phyloP scores from a whole-genome alignment of 495 filamentous ascomycete species.

The Thermochaetoides thermophila region DNA sequence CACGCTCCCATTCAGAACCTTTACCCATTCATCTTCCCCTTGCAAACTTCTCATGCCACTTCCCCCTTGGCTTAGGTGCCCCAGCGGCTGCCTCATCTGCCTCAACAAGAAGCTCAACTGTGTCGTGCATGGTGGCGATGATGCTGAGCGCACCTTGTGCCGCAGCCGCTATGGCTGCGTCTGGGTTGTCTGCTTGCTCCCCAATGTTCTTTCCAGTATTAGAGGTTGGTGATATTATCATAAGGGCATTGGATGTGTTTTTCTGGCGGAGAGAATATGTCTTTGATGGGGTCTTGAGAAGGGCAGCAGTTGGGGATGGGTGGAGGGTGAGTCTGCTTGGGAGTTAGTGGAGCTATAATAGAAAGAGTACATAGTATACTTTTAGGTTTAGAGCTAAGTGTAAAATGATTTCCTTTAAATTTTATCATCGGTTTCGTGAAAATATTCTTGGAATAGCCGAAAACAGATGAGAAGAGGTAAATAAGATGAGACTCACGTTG shows the following conservation, averaged over 20 bases:
- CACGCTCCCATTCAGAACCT: background rate
- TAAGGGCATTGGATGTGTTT: constrained; percentile 78
- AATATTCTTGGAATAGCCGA: too few relatives aligned
- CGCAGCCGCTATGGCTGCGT: too few relatives aligned
- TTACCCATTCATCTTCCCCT: constrained; percentile 19
- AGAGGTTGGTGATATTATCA: constrained; percentile 34
- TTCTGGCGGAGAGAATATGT: constrained; percentile 79
- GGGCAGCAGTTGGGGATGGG: constrained; percentile 46
- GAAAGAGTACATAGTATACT: too few relatives aligned
- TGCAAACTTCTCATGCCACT: constrained; percentile 84
- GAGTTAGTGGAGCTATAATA: too few relatives aligned
- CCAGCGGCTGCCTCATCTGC: constrained; percentile 14
- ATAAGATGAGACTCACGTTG: constrained; percentile 46
- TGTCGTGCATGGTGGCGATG: constrained; percentile 58
- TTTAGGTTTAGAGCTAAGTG: too few relatives aligned
- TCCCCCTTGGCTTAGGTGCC: constrained; percentile 42
- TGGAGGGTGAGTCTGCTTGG: constrained; percentile 57
- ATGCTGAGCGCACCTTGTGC: constrained; percentile 39
- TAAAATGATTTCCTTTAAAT: too few relatives aligned
- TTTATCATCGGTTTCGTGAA: too few relatives aligned
- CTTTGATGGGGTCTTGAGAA: constrained; percentile 53
- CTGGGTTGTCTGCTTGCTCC: constrained; percentile 13
- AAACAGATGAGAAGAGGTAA: too few relatives aligned
- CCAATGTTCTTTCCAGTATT: constrained; percentile 1
- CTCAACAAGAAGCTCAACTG: constrained; percentile 47